Percentiles rank a stretch among this genome's conserved stretches.
Evolutionary conservation across 345 rosid species (phyloP).

Genomic region (Rubroshorea leprosula): DNA sequence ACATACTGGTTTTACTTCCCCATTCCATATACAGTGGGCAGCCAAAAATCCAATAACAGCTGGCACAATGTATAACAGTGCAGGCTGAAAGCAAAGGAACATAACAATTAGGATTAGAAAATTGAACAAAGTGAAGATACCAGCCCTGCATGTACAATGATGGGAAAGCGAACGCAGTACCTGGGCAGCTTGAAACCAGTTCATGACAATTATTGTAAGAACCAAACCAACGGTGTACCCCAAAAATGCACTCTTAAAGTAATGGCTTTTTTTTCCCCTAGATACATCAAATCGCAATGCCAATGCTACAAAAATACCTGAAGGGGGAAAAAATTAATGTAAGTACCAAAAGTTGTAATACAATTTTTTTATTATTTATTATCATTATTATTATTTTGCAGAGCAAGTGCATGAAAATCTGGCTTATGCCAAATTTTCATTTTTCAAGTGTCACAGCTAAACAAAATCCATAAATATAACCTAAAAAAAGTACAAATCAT

Average conservation of each 20-base stretch:
- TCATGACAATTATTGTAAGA: slow-evolving; percentile 90
- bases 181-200: slow-evolving; percentile 99
- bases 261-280: slow-evolving; percentile 76
- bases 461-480: too few relatives aligned
- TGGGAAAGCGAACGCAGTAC: slow-evolving; percentile 21
- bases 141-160: not conserved
- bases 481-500: too few relatives aligned
- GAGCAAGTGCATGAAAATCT: not conserved
- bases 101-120: too few relatives aligned
- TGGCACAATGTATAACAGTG: slow-evolving; percentile 92
- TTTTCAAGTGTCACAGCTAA: too few relatives aligned
- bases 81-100: slow-evolving; percentile 58
- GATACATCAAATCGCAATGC: slow-evolving; percentile 94
- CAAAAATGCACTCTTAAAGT: slow-evolving; percentile 89
- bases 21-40: slow-evolving; percentile 85
- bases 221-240: slow-evolving; percentile 75
- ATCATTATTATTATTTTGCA: too few relatives aligned
- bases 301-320: slow-evolving; percentile 96
- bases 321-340: slow-evolving; percentile 7
- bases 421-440: not conserved
- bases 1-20: slow-evolving; percentile 89
- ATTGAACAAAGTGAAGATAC: not conserved
- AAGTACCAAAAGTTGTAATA: not conserved
- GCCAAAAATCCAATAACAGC: slow-evolving; percentile 87
- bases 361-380: too few relatives aligned